A percentile compares a stretch with the other conserved stretches of the same genome.
These are phyloP conservation scores for Biscogniauxia marginata DNA, from an alignment of 2,329 filamentous ascomycete genomes.

Conservation along the genomic window DNA sequence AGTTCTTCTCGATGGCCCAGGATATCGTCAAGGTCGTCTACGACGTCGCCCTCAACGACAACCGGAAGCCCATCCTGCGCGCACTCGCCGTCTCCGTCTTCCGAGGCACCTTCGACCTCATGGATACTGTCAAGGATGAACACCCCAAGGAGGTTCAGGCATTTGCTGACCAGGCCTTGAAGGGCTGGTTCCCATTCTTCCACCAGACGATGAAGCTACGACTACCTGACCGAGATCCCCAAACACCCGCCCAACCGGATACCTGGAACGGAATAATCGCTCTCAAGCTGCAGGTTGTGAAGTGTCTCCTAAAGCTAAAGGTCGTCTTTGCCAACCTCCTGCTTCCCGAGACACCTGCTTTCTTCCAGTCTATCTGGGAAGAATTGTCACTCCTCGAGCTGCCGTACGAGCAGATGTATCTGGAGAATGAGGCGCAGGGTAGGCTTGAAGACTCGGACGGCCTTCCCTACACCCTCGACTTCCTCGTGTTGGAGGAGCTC, in stretches of 20 bases:
- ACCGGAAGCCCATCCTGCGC: conserved; percentile 71
- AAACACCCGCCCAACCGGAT: conserved; percentile 55
- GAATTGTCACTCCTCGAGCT: conserved; percentile 74
- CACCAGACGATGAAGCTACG: conserved; percentile 71
- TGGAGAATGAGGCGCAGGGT: conserved; percentile 80
- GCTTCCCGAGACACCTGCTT: conserved; percentile 74
- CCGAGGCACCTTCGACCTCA: conserved; percentile 85
- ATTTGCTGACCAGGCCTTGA: conserved; percentile 84
- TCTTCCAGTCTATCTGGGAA: conserved; percentile 88
- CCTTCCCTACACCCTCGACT: conserved; percentile 92
- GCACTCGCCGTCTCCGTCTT: conserved; percentile 89
- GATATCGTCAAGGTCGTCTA: conserved; percentile 84
- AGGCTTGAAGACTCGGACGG: conserved; percentile 86
- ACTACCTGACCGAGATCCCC: conserved; percentile 66
- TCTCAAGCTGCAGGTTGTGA: conserved; percentile 91
- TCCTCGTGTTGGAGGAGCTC: conserved; percentile 87
- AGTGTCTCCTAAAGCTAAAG: conserved; percentile 87
- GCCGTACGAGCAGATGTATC: conserved; percentile 79
- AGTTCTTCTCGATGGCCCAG: conserved; percentile 87
- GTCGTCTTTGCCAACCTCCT: conserved; percentile 79
- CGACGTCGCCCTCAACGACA: conserved; percentile 74
- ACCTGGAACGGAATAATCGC: conserved; percentile 79
- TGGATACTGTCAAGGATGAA: conserved; percentile 96
- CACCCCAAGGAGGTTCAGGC: conserved; percentile 81
- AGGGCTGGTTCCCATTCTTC: conserved; percentile 88